These are phyloP conservation scores for Candida buenavistaensis DNA, from an alignment of 1,139 yeast species.

Conservation along the genomic window DNA sequence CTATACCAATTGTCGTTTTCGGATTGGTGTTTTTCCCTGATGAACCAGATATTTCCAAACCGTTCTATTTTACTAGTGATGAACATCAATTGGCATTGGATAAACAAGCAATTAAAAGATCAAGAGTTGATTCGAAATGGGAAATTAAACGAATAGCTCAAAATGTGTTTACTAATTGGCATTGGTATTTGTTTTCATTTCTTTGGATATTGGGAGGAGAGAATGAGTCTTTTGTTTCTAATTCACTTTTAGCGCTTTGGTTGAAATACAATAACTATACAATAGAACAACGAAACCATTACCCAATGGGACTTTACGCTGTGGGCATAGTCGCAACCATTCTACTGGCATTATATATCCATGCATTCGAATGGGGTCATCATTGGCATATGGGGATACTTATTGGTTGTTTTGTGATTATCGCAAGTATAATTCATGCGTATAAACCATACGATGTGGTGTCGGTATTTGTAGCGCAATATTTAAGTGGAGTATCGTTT, in stretches of 20 bases:
- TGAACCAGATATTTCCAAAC: slow-evolving; percentile 48
- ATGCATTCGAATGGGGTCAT: slow-evolving; percentile 38
- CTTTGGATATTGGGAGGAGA: slow-evolving; percentile 64
- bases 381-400: slow-evolving; percentile 39
- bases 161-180: slow-evolving; percentile 57
- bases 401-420: slow-evolving; percentile 38
- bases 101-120: slow-evolving; percentile 8
- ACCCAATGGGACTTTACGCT: slow-evolving; percentile 58
- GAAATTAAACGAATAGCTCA: slow-evolving; percentile 35
- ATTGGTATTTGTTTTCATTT: slow-evolving; percentile 55
- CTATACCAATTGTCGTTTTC: slow-evolving; percentile 54
- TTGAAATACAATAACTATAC: slow-evolving; percentile 43
- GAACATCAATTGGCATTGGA: slow-evolving; percentile 31
- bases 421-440: slow-evolving; percentile 40
- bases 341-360: slow-evolving; percentile 46
- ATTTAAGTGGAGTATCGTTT: slow-evolving; percentile 51
- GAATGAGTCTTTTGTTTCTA: slow-evolving; percentile 54
- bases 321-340: slow-evolving; percentile 53
- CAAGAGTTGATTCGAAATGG: slow-evolving; percentile 33
- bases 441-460: slow-evolving; percentile 4
- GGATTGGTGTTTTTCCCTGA: slow-evolving; percentile 61
- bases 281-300: slow-evolving; percentile 50
- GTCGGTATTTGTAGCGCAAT: slow-evolving; percentile 52
- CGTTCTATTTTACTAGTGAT: slow-evolving; percentile 34
- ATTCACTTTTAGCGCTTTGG: slow-evolving; percentile 55